These are phyloP conservation scores for Pugionium dolabratum DNA, from an alignment of 345 rosid species.

Conservation along the genomic window DNA sequence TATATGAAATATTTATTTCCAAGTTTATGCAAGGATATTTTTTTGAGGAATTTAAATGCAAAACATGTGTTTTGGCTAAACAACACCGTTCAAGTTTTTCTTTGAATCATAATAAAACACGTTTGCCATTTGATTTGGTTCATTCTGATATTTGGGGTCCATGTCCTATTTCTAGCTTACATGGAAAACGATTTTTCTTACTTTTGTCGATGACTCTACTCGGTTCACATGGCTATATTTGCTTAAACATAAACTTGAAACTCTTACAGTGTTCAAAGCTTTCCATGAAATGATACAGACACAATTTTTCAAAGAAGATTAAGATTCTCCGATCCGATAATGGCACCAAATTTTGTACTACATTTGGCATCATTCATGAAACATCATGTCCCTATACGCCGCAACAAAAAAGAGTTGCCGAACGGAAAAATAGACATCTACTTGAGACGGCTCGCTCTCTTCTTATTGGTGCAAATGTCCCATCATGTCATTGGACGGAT, in stretches of 20 bases:
- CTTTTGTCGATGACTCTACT: neutral
- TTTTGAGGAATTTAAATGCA: neutral
- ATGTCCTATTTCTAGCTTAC: neutral
- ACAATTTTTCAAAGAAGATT: neutral
- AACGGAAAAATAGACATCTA: neutral
- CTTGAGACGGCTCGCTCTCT: neutral
- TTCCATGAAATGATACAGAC: neutral
- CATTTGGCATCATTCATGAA: neutral
- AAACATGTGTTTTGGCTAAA: neutral
- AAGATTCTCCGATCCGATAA: neutral
- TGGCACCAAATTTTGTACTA: neutral
- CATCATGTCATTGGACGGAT: neutral
- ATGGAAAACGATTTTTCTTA: neutral
- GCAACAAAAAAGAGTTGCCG: conserved; percentile 2
- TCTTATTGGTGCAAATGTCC: neutral
- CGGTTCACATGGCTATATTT: neutral
- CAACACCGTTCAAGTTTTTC: neutral
- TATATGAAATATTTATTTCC: neutral
- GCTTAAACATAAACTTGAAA: neutral
- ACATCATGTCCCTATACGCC: neutral
- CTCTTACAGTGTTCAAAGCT: neutral
- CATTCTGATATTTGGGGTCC: neutral
- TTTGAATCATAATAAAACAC: neutral
- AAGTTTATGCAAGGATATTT: neutral
- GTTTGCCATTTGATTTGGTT: neutral